Percentiles rank a stretch among this genome's conserved stretches.
Conservation (phyloP, 179 eudicot species). For the Heliamphora ciliata region DNA sequence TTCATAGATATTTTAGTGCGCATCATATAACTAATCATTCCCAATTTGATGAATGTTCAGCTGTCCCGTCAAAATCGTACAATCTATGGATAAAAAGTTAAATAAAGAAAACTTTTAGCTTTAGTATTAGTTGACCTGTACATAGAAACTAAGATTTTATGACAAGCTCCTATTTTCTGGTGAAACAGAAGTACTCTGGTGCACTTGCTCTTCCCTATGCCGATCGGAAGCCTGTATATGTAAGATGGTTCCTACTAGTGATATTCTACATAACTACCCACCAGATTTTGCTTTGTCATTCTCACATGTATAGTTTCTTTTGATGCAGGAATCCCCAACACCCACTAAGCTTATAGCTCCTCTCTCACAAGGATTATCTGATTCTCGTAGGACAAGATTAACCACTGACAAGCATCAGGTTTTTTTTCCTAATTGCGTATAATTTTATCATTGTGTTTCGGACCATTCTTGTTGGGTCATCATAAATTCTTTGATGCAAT, state of each 20-base stretch:
- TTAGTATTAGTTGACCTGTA: not conserved
- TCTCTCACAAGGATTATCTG: constrained; percentile 60
- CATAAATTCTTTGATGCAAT: constrained; percentile 7
- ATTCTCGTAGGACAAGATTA: constrained; percentile 66
- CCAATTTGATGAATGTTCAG: not conserved
- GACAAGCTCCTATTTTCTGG: constrained; percentile 9
- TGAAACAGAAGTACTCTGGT: constrained; percentile 56
- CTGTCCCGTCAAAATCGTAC: not conserved
- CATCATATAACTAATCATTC: not conserved
- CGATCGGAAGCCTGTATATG: constrained; percentile 61
- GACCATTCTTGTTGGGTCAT: not conserved
- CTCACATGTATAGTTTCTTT: not conserved
- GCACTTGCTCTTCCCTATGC: constrained; percentile 48
- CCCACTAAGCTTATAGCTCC: constrained; percentile 55
- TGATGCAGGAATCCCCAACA: constrained; percentile 82
- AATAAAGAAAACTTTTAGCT: too few relatives aligned
- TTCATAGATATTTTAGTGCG: not conserved
- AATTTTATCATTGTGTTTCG: not conserved
- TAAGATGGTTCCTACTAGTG: constrained; percentile 33
- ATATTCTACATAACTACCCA: not conserved
- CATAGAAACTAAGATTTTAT: not conserved
- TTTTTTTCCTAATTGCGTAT: constrained; percentile 8
- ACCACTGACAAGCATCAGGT: constrained; percentile 83
- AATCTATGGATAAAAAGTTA: too few relatives aligned
- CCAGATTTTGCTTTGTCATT: not conserved